Conservation (phyloP, 164 flowering plant species). For the Euptelea pleiosperma region DNA sequence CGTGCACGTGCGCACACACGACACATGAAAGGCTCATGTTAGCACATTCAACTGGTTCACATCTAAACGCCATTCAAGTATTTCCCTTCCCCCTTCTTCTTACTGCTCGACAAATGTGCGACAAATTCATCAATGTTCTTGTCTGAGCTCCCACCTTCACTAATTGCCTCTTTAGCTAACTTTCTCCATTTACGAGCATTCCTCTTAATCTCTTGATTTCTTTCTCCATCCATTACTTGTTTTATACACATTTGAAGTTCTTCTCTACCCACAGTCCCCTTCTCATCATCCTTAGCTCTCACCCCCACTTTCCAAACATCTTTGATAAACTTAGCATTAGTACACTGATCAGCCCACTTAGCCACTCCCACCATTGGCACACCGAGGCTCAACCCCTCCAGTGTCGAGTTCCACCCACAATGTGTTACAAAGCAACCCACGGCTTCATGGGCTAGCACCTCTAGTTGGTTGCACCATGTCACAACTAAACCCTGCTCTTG, state of each 20-base stretch:
- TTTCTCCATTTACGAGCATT: constrained; percentile 38
- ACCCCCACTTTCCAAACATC: constrained; percentile 46
- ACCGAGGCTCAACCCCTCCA: constrained; percentile 46
- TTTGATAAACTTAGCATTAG: constrained; percentile 41
- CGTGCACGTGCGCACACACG: too few species aligned
- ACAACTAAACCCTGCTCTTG: constrained; percentile 29
- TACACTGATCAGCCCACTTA: constrained; percentile 43
- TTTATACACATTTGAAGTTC: constrained; percentile 32
- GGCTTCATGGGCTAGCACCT: constrained; percentile 32
- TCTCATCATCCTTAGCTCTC: constrained; percentile 35
- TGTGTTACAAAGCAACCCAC: constrained; percentile 44
- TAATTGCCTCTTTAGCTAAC: too few species aligned
- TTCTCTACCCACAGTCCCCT: constrained; percentile 40
- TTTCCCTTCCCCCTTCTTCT: too few species aligned
- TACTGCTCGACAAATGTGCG: too few species aligned
- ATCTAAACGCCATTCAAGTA: too few species aligned
- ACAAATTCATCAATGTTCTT: too few species aligned
- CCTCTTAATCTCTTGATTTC: constrained; percentile 23
- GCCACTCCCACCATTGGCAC: constrained; percentile 51
- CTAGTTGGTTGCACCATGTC: constrained; percentile 42
- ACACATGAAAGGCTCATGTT: too few species aligned
- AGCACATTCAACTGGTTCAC: too few species aligned
- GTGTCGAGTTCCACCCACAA: too few species aligned
- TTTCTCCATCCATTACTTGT: constrained; percentile 37
- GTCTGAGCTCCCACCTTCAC: too few species aligned